Base-by-base conservation (phyloP, 768 basidiomycete species). In the Psilocybe tampanensis region DNA sequence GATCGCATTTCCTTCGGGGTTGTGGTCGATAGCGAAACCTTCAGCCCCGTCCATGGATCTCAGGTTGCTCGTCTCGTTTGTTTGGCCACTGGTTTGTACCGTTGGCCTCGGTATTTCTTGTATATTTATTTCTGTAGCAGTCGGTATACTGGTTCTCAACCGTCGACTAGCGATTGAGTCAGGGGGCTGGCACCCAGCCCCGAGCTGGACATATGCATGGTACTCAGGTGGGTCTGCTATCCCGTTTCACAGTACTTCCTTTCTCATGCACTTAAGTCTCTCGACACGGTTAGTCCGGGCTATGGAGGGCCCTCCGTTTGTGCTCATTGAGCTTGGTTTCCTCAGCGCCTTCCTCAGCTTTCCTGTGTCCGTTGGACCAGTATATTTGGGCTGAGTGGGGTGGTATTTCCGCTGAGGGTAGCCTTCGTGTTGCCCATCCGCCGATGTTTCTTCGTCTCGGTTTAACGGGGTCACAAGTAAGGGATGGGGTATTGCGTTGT, bases 201-300 rank as follows among this genome's bases (percentile, higher is more conserved):
- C 44, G 19, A 13, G 36, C 36, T 39, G 36, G 36, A 39, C 36
- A 5, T 39, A 29, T 9, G 15, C 8, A 21, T 7, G 22, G 19
- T 24, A 45, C 17, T 32, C 23, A 29, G 12, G 26, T 9, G n/a
- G n/a, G n/a, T 11, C 19, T 19, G 26, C 6, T 51, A 32, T 36
- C 33, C 19, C 17, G 22, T 47, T 29, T 29, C 29, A 29, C 22
- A 33, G 29, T 29, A 32, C n/a, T 8, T 5, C 12, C n/a, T n/a
- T 39, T 39, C 36, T 13, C 15, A 6, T 50, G 32, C n/a, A 2
- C 21, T 56, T 56, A 29, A 56, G 55, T 47, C n/a, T 48, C 55
- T 56, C 32, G n/a, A 47, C 55, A 56, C 55, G 55, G 55, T 47
- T 44, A 15, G 26, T 49, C 47, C 19, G 9, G 54, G 42, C 42